Evolutionary conservation across 306 rosid genomes (phyloP).

Genomic region (Fragaria vesca): DNA sequence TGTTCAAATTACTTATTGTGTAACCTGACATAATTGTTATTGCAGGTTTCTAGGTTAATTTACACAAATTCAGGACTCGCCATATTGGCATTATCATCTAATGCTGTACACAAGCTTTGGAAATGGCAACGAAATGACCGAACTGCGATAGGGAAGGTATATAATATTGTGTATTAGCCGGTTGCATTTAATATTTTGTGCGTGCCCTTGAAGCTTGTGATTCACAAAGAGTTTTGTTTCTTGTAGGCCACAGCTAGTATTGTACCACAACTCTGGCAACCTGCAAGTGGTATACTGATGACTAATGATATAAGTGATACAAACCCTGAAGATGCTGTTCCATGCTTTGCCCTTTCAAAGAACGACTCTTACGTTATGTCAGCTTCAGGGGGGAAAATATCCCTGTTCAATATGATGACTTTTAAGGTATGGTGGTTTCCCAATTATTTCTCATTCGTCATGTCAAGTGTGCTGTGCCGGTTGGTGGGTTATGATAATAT

Average conservation of each 20-base stretch:
- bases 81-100: constrained; percentile 89
- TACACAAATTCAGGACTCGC: constrained; percentile 95
- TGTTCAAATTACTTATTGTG: neutral
- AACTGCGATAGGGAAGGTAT: constrained; percentile 60
- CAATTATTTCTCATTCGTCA: constrained; percentile 12
- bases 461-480: constrained; percentile 17
- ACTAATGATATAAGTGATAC: constrained; percentile 88
- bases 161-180: constrained; percentile 14
- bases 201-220: constrained; percentile 30
- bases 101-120: constrained; percentile 99
- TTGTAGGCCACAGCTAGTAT: constrained; percentile 72
- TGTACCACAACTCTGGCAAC: constrained; percentile 94
- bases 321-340: constrained; percentile 90
- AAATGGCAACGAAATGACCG: constrained; percentile 96
- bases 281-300: constrained; percentile 96
- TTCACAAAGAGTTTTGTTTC: constrained; percentile 25
- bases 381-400: constrained; percentile 98
- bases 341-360: constrained; percentile 98
- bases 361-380: constrained; percentile 98
- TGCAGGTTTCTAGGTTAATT: constrained; percentile 92
- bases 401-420: constrained; percentile 99
- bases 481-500: neutral
- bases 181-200: constrained; percentile 26
- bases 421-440: constrained; percentile 64
- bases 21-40: constrained; percentile 27